A percentile compares a stretch with the other conserved stretches of the same genome.
phyloP scores from a whole-genome alignment of 2,329 filamentous ascomycete species.

The Trichophyton schoenleinii region DNA sequence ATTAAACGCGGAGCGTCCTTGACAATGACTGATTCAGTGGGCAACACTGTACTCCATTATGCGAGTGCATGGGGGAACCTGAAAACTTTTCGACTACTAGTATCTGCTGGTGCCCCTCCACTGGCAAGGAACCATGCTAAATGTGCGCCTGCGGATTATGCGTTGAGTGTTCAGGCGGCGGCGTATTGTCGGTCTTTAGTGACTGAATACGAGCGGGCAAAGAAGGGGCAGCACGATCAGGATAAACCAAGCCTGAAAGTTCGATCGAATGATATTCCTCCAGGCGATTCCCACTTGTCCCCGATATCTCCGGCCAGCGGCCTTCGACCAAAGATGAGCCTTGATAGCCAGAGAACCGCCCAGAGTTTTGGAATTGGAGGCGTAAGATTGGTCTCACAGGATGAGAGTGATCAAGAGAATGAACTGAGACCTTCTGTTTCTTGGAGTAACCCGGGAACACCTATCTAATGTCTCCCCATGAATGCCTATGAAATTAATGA shows the following conservation, averaged over 20 bases:
- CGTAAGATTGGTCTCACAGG: conserved; percentile 6
- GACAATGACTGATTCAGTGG: conserved; percentile 50
- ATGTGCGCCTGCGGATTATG: conserved; percentile 77
- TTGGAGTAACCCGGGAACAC: conserved; percentile 1
- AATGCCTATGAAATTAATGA: neutral
- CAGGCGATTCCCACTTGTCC: conserved; percentile 3
- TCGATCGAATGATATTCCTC: conserved; percentile 6
- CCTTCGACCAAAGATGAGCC: neutral
- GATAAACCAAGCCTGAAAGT: conserved; percentile 7
- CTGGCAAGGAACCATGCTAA: conserved; percentile 60
- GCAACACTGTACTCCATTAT: conserved; percentile 82
- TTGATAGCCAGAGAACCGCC: conserved; percentile 4
- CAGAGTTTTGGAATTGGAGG: conserved; percentile 4
- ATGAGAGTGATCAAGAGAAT: conserved; percentile 6
- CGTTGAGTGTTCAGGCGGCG: conserved; percentile 68
- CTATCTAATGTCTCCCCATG: neutral
- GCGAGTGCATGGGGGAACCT: conserved; percentile 71
- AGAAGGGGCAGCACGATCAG: conserved; percentile 7
- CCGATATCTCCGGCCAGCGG: conserved; percentile 9
- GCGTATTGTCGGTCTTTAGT: conserved; percentile 71
- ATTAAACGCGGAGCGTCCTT: conserved; percentile 34
- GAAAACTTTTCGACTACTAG: conserved; percentile 60
- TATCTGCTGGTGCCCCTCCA: conserved; percentile 66
- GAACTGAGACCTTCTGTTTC: neutral
- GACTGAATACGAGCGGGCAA: conserved; percentile 37